Percentiles rank a stretch among this genome's conserved stretches.
Conservation (phyloP, 2,329 filamentous ascomycete species). For the Didymella keratinophila region DNA sequence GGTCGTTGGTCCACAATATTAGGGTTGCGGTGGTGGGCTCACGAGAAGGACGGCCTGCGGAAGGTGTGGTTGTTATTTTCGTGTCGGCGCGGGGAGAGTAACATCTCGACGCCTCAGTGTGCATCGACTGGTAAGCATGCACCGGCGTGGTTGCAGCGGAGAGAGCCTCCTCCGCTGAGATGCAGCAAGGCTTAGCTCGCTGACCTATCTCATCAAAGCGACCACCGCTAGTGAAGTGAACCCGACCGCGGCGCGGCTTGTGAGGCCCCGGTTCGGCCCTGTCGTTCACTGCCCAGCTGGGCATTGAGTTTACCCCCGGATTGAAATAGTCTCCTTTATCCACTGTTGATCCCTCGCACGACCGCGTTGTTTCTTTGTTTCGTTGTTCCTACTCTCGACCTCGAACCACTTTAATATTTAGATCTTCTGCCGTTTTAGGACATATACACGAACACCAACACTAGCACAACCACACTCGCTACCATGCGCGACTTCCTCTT, state of each 20-base stretch:
- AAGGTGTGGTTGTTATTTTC: constrained; percentile 1
- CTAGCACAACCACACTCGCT: background rate
- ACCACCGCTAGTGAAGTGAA: constrained; percentile 26
- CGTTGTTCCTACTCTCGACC: constrained; percentile 13
- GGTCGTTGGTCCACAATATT: constrained; percentile 8
- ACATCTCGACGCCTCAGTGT: constrained; percentile 35
- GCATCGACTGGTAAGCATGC: constrained; percentile 18
- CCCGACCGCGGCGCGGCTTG: constrained; percentile 24
- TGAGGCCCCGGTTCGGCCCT: constrained; percentile 21
- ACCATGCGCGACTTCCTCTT: constrained; percentile 45
- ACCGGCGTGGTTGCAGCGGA: constrained; percentile 27
- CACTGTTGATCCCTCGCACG: constrained; percentile 9
- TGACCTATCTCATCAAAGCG: constrained; percentile 32
- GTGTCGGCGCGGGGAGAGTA: constrained; percentile 36
- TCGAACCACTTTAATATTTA: background rate
- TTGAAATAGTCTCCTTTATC: constrained; percentile 38
- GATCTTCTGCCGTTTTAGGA: background rate
- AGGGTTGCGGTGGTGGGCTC: constrained; percentile 14
- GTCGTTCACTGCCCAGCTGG: constrained; percentile 31
- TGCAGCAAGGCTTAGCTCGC: constrained; percentile 41
- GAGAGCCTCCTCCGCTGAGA: constrained; percentile 29
- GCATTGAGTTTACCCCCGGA: constrained; percentile 17
- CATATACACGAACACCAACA: background rate
- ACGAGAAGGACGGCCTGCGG: constrained; percentile 5
- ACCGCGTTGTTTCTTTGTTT: constrained; percentile 16